These are phyloP conservation scores for Carallia brachiata DNA, from an alignment of 345 rosid genomes.

Conservation along the genomic window DNA sequence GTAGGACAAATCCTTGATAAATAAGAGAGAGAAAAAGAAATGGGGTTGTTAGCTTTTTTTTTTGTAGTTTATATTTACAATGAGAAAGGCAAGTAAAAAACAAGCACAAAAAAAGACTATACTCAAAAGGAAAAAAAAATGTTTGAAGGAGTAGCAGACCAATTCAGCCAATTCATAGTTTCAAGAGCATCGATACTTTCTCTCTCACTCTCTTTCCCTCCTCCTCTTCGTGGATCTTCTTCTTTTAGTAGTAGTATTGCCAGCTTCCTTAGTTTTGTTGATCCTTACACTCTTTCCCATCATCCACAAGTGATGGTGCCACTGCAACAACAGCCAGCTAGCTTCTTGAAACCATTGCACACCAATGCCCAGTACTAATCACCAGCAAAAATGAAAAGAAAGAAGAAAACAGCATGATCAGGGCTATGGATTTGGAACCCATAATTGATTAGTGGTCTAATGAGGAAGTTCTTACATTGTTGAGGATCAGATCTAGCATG, in stretches of 20 bases:
- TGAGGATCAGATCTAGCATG: constrained; percentile 81
- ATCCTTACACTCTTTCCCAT: constrained; percentile 21
- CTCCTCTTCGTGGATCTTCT: constrained; percentile 26
- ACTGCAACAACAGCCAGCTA: background rate
- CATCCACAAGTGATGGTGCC: background rate
- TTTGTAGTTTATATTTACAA: constrained; percentile 16
- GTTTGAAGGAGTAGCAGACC: constrained; percentile 90
- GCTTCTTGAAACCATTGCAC: constrained; percentile 42
- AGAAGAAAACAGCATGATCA: constrained; percentile 25
- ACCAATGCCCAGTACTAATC: constrained; percentile 24
- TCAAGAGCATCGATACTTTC: constrained; percentile 41
- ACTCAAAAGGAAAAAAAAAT: constrained; percentile 30
- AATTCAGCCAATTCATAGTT: constrained; percentile 73
- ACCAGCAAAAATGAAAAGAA: constrained; percentile 23
- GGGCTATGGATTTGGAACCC: constrained; percentile 27
- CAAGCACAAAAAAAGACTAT: constrained; percentile 8
- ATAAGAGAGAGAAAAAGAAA: constrained; percentile 38
- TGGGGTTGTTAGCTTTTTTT: constrained; percentile 10
- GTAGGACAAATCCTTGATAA: constrained; percentile 60
- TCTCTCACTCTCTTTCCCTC: constrained; percentile 36
- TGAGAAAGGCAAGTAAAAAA: constrained; percentile 19
- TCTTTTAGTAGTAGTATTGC: constrained; percentile 5
- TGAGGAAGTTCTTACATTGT: constrained; percentile 78
- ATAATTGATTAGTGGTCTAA: constrained; percentile 52
- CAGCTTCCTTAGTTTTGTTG: constrained; percentile 28